Evolutionary conservation across 106 monocot genomes (phyloP).

Genomic region (Amphibolis antarctica): DNA sequence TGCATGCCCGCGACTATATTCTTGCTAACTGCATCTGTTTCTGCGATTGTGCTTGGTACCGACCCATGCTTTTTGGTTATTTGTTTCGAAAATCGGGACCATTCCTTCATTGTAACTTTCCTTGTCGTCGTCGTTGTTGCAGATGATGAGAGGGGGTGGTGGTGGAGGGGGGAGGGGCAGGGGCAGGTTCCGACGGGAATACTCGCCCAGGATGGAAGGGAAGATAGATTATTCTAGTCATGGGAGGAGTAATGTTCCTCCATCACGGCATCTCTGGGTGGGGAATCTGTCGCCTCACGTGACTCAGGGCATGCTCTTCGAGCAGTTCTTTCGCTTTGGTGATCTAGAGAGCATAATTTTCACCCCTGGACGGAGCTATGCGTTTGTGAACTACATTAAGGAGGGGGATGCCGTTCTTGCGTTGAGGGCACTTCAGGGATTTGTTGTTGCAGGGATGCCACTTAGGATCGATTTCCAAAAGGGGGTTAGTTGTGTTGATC

Average conservation of each 20-base stretch:
- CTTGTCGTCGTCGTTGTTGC: neutral
- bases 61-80: no score
- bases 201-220: conserved; percentile 30
- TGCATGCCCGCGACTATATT: no score
- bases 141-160: conserved; percentile 16
- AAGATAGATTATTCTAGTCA: conserved; percentile 22
- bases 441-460: conserved; percentile 41
- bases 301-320: conserved; percentile 34
- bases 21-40: no score
- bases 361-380: conserved; percentile 56
- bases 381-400: conserved; percentile 61
- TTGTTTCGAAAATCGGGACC: no score
- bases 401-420: conserved; percentile 71
- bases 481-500: conserved; percentile 82
- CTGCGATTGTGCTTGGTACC: no score
- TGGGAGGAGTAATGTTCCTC: conserved; percentile 41
- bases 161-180: conserved; percentile 27
- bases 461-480: conserved; percentile 94
- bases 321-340: conserved; percentile 67
- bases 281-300: conserved; percentile 52
- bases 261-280: conserved; percentile 81
- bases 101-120: no score
- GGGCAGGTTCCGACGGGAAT: conserved; percentile 20
- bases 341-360: conserved; percentile 53
- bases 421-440: conserved; percentile 50